Evolutionary conservation across 257 asterid species (phyloP).

Genomic region (Scutellaria galericulata): DNA sequence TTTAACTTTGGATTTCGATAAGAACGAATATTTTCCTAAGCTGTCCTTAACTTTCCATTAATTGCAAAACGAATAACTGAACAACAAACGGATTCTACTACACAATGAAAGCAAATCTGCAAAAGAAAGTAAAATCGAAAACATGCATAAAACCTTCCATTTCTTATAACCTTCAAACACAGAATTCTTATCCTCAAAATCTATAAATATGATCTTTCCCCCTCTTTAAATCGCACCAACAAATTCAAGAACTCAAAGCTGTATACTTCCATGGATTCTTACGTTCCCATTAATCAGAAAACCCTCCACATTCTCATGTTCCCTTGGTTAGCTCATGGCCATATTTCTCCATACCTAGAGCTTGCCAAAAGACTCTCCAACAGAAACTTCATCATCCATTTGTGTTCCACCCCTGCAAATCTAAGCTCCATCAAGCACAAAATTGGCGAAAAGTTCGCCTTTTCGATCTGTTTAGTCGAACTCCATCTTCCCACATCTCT

Average conservation of each 20-base stretch:
- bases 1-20: too few relatives aligned
- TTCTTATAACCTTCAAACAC: background rate
- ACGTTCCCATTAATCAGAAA: background rate
- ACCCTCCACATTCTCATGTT: constrained; percentile 40
- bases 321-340: constrained; percentile 55
- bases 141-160: constrained; percentile 4
- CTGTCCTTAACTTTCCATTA: too few relatives aligned
- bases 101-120: constrained; percentile 7
- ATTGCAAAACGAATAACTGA: background rate
- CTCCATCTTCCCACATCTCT: constrained; percentile 44
- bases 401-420: constrained; percentile 56
- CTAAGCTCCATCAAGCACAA: constrained; percentile 44
- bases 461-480: constrained; percentile 39
- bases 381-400: constrained; percentile 38
- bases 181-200: background rate
- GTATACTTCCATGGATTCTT: constrained; percentile 32
- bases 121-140: background rate
- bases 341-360: constrained; percentile 48
- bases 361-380: constrained; percentile 47
- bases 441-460: constrained; percentile 25
- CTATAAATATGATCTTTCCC: constrained; percentile 23
- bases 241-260: background rate
- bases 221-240: background rate
- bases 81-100: constrained; percentile 8
- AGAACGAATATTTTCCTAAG: too few relatives aligned